Percentiles rank a stretch among this genome's conserved stretches.
These are phyloP conservation scores for Cladosporium cucumerinum DNA, from an alignment of 2,329 filamentous ascomycete species.

Conservation along the genomic window DNA sequence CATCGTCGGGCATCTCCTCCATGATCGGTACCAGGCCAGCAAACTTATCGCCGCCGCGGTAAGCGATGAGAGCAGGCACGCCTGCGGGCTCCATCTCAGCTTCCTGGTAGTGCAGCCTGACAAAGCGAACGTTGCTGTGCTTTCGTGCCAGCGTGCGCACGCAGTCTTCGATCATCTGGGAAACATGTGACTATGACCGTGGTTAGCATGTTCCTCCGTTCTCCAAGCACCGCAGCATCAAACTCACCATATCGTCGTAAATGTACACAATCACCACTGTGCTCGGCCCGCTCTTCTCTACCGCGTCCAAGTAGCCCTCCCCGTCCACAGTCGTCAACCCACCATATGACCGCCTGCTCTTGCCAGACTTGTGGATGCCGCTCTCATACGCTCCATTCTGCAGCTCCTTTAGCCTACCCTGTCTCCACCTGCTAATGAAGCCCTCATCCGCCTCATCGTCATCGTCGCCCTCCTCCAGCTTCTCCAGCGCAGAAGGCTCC, in stretches of 20 bases:
- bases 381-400: constrained; percentile 59
- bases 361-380: constrained; percentile 47
- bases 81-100: constrained; percentile 90
- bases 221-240: background rate
- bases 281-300: constrained; percentile 80
- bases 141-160: constrained; percentile 69
- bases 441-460: constrained; percentile 69
- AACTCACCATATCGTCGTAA: constrained; percentile 76
- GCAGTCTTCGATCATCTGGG: constrained; percentile 72
- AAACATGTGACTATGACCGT: constrained; percentile 66
- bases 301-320: constrained; percentile 88
- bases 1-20: constrained; percentile 71
- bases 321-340: constrained; percentile 81
- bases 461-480: constrained; percentile 40
- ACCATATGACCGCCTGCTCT: constrained; percentile 69
- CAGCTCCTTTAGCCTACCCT: constrained; percentile 74
- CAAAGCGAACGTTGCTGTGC: constrained; percentile 73
- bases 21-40: constrained; percentile 84
- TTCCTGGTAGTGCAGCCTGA: constrained; percentile 86
- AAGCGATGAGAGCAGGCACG: constrained; percentile 84
- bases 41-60: constrained; percentile 85
- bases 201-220: background rate
- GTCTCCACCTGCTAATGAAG: constrained; percentile 83
- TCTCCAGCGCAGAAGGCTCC: constrained; percentile 18
- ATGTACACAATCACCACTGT: constrained; percentile 91